These are phyloP conservation scores for Hygrophoropsis aurantiaca DNA, from an alignment of 768 basidiomycete species.

Conservation along the genomic window DNA sequence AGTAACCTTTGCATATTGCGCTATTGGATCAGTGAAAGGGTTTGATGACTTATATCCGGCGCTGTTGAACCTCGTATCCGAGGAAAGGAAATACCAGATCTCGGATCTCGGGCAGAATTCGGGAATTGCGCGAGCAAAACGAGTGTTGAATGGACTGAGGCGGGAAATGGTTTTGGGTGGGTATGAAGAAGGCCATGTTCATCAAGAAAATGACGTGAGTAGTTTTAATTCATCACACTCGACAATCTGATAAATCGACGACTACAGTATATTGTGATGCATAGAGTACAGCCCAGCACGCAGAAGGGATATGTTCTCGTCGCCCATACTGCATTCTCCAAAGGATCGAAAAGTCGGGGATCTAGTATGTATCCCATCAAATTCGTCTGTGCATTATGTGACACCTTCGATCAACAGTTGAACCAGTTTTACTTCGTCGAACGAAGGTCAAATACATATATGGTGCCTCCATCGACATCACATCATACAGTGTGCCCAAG, in stretches of 20 bases:
- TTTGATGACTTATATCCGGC: conserved; percentile 98
- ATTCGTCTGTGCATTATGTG: conserved; percentile 3
- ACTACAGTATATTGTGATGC: conserved; percentile 84
- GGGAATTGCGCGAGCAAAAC: conserved; percentile 58
- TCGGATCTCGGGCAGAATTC: conserved; percentile 55
- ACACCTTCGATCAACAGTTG: conserved; percentile 47
- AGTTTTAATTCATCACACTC: not conserved
- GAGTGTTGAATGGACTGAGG: conserved; percentile 84
- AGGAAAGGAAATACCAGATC: conserved; percentile 77
- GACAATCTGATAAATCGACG: conserved; percentile 3
- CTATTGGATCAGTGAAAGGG: conserved; percentile 92
- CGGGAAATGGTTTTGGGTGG: conserved; percentile 88
- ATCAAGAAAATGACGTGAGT: conserved; percentile 93
- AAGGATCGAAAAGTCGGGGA: conserved; percentile 79
- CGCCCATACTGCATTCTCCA: conserved; percentile 89
- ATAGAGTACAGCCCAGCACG: conserved; percentile 86
- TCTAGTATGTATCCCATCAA: conserved; percentile 50
- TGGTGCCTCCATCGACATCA: conserved; percentile 73
- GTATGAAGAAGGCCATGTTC: conserved; percentile 92
- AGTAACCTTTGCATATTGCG: conserved; percentile 87
- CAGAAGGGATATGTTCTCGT: conserved; percentile 93
- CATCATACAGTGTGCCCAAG: conserved; percentile 53
- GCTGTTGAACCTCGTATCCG: conserved; percentile 84
- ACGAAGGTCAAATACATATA: conserved; percentile 79
- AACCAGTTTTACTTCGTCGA: conserved; percentile 79